A percentile compares a stretch with the other conserved stretches of the same genome.
Conservation (phyloP, 169 alveolate genomes). For the Babesia ovis region DNA sequence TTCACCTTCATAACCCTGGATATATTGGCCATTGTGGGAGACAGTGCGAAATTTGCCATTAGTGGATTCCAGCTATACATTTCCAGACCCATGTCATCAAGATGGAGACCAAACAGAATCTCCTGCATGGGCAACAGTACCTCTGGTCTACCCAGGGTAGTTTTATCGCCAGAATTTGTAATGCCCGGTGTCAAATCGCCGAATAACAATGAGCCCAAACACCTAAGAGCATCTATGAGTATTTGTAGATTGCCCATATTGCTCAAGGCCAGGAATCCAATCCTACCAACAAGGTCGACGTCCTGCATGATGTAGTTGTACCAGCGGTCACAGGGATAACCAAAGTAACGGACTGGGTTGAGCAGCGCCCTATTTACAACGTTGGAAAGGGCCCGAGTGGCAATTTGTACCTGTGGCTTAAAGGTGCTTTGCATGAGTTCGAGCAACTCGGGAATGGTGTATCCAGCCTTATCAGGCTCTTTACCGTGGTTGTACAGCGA, state of each 20-base stretch:
- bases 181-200: slow-evolving; percentile 24
- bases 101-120: slow-evolving; percentile 25
- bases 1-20: no score
- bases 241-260: background rate
- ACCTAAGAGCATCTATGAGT: slow-evolving; percentile 37
- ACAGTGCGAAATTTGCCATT: background rate
- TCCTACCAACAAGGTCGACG: slow-evolving; percentile 47
- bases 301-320: slow-evolving; percentile 42
- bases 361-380: slow-evolving; percentile 21
- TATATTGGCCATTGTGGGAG: background rate
- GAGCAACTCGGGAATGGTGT: slow-evolving; percentile 75
- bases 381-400: slow-evolving; percentile 55
- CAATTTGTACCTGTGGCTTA: slow-evolving; percentile 72
- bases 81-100: slow-evolving; percentile 24
- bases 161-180: background rate
- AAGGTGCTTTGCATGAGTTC: slow-evolving; percentile 73
- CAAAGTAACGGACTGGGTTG: slow-evolving; percentile 16
- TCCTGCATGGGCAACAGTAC: slow-evolving; percentile 48
- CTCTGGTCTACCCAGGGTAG: background rate
- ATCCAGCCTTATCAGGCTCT: slow-evolving; percentile 75
- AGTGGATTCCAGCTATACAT: slow-evolving; percentile 44
- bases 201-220: slow-evolving; percentile 37
- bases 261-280: slow-evolving; percentile 23
- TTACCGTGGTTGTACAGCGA: slow-evolving; percentile 74
- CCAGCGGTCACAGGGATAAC: slow-evolving; percentile 52